Percentiles rank a stretch among this genome's conserved stretches.
Conservation (phyloP, 768 basidiomycete species). For the Termitomyces eurrhizus region DNA sequence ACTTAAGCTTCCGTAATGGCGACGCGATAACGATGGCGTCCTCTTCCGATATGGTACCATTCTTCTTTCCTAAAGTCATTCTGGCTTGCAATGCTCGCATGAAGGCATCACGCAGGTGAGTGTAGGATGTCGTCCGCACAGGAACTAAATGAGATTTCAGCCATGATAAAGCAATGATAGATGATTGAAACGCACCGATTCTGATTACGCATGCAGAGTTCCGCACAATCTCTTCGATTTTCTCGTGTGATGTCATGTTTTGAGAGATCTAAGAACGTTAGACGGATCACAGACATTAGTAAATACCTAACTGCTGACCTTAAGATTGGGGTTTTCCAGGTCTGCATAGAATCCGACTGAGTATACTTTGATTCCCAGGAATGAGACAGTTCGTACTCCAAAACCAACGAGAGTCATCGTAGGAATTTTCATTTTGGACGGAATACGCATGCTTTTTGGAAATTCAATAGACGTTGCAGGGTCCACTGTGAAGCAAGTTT, state of each 20-base stretch:
- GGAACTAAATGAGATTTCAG: slow-evolving; percentile 51
- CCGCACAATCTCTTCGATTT: slow-evolving; percentile 61
- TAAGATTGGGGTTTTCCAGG: slow-evolving; percentile 57
- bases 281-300: not conserved
- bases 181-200: slow-evolving; percentile 45
- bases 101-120: slow-evolving; percentile 81
- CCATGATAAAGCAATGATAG: not conserved
- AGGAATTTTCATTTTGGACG: slow-evolving; percentile 59
- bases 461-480: slow-evolving; percentile 73
- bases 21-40: slow-evolving; percentile 53
- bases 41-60: slow-evolving; percentile 52
- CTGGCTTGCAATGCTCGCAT: slow-evolving; percentile 68
- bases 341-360: slow-evolving; percentile 90
- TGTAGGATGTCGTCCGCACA: slow-evolving; percentile 70
- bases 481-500: slow-evolving; percentile 45
- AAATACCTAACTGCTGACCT: slow-evolving; percentile 32
- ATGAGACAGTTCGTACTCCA: slow-evolving; percentile 86
- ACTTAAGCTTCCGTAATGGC: slow-evolving; percentile 69
- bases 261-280: slow-evolving; percentile 42
- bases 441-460: slow-evolving; percentile 60
- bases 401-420: slow-evolving; percentile 73
- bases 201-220: slow-evolving; percentile 71
- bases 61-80: slow-evolving; percentile 46
- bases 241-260: slow-evolving; percentile 60
- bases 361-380: slow-evolving; percentile 85